Evolutionary conservation across 2,329 filamentous ascomycete genomes (phyloP), one percentile per base, ranked within the genome.

Genomic region (Colletotrichum tofieldiae): DNA sequence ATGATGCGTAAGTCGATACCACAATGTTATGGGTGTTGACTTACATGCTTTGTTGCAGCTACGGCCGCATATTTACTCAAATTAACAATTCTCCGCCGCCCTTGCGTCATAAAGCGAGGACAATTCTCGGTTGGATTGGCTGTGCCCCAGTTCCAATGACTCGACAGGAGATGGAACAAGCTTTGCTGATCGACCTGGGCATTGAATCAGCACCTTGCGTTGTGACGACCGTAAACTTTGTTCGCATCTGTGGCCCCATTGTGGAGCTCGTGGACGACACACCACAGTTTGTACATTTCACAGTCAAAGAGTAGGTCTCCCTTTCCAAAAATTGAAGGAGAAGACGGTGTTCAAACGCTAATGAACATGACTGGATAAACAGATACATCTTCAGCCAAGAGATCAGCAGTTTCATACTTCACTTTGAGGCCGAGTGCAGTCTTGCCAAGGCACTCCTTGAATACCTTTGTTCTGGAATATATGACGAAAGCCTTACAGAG

Each of bases 241-340:
- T 74, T 43, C 39, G 61, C 26, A 47, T 79, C 9, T 81, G 79
- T 63, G 79, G 79, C 5, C 78, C 79, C 1, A 75, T 81, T 32
- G 67, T 81, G 5, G 80, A 81, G 67, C 49, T 78, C 26, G 71
- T 76, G 1, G 76, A 80, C 72, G 76, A 73, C 4, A 67, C 74
- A 29, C 68, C 79, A 14, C 78, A 79, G 4, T 79, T 81, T 63
- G 78, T 81, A 5, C 79, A 81, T 63, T 81, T 81, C 68, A 81
- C 79, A 3, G 79, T 76, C 20, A 77, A 80, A 61, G 75, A 81
- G 77, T 77, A 63, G 56, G 74, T 67, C 18, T 49, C 45, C 3
- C 11, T 6, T 12, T 23, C n/a, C 18, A 20, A 49, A 4, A 23
- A 5, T 49, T 16, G 14, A 23, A 8, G 20, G 45, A 20, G 14